Evolutionary conservation across 2,329 filamentous ascomycete species (phyloP).

Genomic region (Catunica adiposa): DNA sequence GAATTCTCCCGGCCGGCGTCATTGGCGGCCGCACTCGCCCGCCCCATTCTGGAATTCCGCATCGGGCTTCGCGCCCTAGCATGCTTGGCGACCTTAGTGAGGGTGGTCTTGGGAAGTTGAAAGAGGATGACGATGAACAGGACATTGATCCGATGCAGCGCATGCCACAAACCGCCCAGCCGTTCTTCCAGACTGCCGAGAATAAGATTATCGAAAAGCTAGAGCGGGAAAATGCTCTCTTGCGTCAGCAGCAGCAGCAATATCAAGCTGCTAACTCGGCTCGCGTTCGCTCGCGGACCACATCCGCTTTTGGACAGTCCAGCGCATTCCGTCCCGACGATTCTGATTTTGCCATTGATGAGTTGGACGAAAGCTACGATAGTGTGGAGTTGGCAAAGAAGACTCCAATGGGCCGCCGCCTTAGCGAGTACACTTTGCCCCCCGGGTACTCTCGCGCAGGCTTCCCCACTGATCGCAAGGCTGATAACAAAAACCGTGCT

Average conservation of each 20-base stretch:
- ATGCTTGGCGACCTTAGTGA: constrained; percentile 58
- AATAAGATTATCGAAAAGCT: constrained; percentile 48
- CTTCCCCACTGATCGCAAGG: constrained; percentile 40
- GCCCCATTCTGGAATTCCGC: constrained; percentile 51
- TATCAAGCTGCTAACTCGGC: constrained; percentile 29
- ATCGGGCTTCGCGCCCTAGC: constrained; percentile 64
- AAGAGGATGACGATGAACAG: constrained; percentile 54
- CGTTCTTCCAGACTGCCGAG: constrained; percentile 33
- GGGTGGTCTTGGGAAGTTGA: constrained; percentile 49
- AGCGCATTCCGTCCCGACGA: constrained; percentile 39
- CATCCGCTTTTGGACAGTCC: constrained; percentile 34
- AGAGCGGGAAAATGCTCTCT: constrained; percentile 43
- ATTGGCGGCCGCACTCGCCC: constrained; percentile 35
- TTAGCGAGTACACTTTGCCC: constrained; percentile 37
- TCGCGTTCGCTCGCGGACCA: constrained; percentile 20
- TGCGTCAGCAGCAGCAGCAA: constrained; percentile 38
- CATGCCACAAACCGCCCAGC: constrained; percentile 22
- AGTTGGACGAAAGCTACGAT: constrained; percentile 47
- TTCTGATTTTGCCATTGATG: constrained; percentile 57
- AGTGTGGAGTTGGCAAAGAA: constrained; percentile 28
- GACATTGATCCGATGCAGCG: constrained; percentile 34
- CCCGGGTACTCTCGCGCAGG: constrained; percentile 29
- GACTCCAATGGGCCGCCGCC: constrained; percentile 32
- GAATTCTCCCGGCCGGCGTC: constrained; percentile 30
- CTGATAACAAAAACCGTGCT: constrained; percentile 45